phyloP scores from a whole-genome alignment of 208 protist species.

The Sergeia podlipaevii region DNA sequence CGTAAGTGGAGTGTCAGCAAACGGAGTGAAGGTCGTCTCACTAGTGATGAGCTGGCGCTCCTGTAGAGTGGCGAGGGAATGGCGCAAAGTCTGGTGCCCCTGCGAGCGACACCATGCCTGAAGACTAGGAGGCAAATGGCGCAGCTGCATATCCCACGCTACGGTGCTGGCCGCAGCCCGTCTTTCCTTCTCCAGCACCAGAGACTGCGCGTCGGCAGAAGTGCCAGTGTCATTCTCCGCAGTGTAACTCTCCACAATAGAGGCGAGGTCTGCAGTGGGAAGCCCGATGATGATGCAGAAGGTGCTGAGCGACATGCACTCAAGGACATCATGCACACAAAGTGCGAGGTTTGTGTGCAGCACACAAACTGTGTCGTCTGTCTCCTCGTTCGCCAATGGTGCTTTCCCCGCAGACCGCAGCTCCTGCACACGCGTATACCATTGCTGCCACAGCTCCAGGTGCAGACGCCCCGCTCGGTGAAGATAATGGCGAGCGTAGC shows the following conservation, averaged over 20 bases:
- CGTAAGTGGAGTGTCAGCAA: constrained; percentile 14
- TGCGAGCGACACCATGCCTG: constrained; percentile 35
- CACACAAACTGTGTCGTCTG: neutral
- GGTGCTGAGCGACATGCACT: constrained; percentile 76
- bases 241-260: constrained; percentile 11
- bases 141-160: constrained; percentile 43
- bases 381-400: neutral
- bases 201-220: neutral
- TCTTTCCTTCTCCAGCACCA: neutral
- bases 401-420: neutral
- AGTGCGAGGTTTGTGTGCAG: constrained; percentile 2
- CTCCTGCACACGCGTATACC: constrained; percentile 16
- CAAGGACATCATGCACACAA: constrained; percentile 32
- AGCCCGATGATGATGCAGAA: constrained; percentile 81
- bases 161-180: constrained; percentile 5
- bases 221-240: neutral
- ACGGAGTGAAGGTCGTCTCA: constrained; percentile 14
- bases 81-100: constrained; percentile 28
- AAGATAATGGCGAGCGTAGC: constrained; percentile 37
- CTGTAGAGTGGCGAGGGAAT: constrained; percentile 40
- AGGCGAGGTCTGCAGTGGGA: constrained; percentile 37
- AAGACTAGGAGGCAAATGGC: constrained; percentile 42
- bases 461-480: constrained; percentile 66
- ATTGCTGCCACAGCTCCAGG: constrained; percentile 75
- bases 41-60: constrained; percentile 28